These are phyloP conservation scores for Dillenia suffruticosa DNA, from an alignment of 164 flowering plant genomes.

Conservation along the genomic window DNA sequence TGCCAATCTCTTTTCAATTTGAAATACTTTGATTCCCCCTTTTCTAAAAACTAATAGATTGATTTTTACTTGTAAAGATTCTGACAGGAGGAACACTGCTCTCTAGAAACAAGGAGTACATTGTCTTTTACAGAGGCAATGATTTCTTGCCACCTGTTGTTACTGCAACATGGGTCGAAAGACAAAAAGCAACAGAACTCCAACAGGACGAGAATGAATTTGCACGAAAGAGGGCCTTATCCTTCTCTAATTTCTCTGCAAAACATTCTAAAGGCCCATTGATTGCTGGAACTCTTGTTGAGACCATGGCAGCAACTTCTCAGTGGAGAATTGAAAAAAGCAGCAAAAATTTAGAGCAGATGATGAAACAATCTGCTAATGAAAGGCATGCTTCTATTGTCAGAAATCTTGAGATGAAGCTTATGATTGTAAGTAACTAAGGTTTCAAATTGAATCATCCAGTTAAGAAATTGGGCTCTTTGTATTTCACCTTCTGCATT, in stretches of 20 bases:
- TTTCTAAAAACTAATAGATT: not conserved
- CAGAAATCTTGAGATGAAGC: conserved; percentile 58
- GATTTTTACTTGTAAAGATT: conserved; percentile 42
- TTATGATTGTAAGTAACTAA: conserved; percentile 48
- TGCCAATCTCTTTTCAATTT: no score
- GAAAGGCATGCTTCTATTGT: conserved; percentile 59
- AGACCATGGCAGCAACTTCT: conserved; percentile 73
- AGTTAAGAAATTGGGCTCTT: not conserved
- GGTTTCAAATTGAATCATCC: not conserved
- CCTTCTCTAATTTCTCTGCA: conserved; percentile 27
- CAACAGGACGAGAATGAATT: conserved; percentile 73
- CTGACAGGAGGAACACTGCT: conserved; percentile 87
- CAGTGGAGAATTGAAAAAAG: conserved; percentile 67
- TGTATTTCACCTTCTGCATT: not conserved
- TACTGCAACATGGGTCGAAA: conserved; percentile 44
- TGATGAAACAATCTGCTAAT: conserved; percentile 55
- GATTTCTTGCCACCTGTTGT: conserved; percentile 78
- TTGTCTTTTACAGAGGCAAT: conserved; percentile 91
- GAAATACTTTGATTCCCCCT: no score
- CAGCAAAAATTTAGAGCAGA: conserved; percentile 49
- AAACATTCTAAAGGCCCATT: conserved; percentile 37
- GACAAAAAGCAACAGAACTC: conserved; percentile 37
- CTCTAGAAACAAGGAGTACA: conserved; percentile 84
- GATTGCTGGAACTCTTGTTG: conserved; percentile 90
- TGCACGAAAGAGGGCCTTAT: conserved; percentile 46